Conservation (phyloP, 2,329 filamentous ascomycete species). For the Elsinoe ampelina region DNA sequence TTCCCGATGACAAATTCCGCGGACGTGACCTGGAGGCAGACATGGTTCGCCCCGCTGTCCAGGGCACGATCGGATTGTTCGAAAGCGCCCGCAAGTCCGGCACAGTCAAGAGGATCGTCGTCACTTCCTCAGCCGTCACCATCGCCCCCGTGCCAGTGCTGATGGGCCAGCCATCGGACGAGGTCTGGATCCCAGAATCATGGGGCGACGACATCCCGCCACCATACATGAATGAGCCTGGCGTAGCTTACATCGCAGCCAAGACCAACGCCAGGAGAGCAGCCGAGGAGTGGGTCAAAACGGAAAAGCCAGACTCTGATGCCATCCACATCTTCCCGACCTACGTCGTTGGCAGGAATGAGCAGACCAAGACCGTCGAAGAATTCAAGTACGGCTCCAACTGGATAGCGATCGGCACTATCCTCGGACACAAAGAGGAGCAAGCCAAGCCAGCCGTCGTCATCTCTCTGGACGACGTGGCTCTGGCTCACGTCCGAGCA, state of each 20-base stretch:
- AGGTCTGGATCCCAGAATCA: conserved; percentile 14
- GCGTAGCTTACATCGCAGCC: conserved; percentile 21
- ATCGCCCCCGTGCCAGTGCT: conserved; percentile 16
- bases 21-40: background rate
- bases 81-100: conserved; percentile 28
- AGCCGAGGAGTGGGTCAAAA: conserved; percentile 20
- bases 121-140: conserved; percentile 28
- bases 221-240: conserved; percentile 18
- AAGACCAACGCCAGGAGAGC: conserved; percentile 21
- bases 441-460: conserved; percentile 11
- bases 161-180: conserved; percentile 4
- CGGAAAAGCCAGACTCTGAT: conserved; percentile 23
- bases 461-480: conserved; percentile 26
- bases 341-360: conserved; percentile 26
- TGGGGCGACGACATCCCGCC: conserved; percentile 15
- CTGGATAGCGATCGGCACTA: conserved; percentile 17
- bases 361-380: conserved; percentile 20
- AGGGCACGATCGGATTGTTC: conserved; percentile 31
- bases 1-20: conserved; percentile 15
- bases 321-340: conserved; percentile 24
- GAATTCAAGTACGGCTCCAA: conserved; percentile 21
- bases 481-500: conserved; percentile 24
- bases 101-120: conserved; percentile 34
- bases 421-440: conserved; percentile 16
- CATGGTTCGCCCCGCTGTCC: conserved; percentile 23